Base-by-base conservation (phyloP, 352 stramenopile genomes). In the Proteromonas lacertae region DNA sequence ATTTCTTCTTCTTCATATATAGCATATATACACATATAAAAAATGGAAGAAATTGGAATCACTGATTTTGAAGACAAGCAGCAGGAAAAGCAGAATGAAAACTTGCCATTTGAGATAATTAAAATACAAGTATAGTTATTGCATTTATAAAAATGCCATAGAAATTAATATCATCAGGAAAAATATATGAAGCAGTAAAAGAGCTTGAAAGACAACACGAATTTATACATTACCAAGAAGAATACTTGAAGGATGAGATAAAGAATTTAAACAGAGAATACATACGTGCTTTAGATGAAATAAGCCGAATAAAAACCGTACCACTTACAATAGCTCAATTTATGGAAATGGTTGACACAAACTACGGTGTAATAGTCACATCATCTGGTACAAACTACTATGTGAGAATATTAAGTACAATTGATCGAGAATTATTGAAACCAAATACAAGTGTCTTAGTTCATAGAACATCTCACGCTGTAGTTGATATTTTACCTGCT, bases 211-310 rank as follows among this genome's bases (percentile, higher is more conserved):
- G 53, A 24, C 64, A 78, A 45, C 46, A 79, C 1, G 67, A 78
- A 43, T 81, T 82, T 53, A 51, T 80, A 23, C 57, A 75, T 35
- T 56, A 81, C 32, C 53, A 64, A 43, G 51, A 94, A 52, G 78
- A 89, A 41, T 98, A 97, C 57, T 82, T 99, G 50, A 98, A 98
- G 60, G 84, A 97, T 50, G 88, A 99, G 47, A 97, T 98, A 77
- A 89, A 88, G 44, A 94, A 97, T 54, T 62, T 99, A 10, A 92
- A 97, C 62, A 61, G 83, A 14, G 87, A 98, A 53, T 60, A 97
- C 20, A 84, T 97, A 43, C 77, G 86, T 22, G 87, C 87, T 24
- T 95, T 25, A 29, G 34, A 47, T 41, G 77, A 92, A 41, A 86
- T 99, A 35, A 92, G 92, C 45, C 70, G 84, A 32, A 98, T 99